Evolutionary conservation across 768 basidiomycete species (phyloP).

Genomic region (Galerina sulciceps): DNA sequence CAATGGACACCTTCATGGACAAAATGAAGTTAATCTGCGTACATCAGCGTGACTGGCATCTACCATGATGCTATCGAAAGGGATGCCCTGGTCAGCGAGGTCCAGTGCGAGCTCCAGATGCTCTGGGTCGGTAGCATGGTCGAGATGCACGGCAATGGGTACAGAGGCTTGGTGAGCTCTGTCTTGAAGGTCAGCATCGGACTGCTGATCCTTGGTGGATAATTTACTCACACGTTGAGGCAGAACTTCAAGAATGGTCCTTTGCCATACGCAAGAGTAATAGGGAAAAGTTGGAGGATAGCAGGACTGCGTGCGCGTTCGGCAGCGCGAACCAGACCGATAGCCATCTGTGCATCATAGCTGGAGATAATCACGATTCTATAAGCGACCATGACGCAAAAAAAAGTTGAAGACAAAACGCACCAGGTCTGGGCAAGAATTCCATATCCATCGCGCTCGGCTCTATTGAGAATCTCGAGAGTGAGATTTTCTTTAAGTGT

Average conservation of each 20-base stretch:
- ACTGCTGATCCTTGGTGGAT: neutral
- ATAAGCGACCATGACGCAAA: neutral
- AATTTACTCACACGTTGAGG: conserved; percentile 36
- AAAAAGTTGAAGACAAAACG: neutral
- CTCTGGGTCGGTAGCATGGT: conserved; percentile 50
- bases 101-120: conserved; percentile 48
- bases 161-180: conserved; percentile 51
- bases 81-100: conserved; percentile 48
- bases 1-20: neutral
- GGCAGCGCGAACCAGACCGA: conserved; percentile 50
- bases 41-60: conserved; percentile 54
- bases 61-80: conserved; percentile 55
- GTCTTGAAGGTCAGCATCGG: neutral
- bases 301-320: conserved; percentile 50
- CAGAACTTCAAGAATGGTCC: conserved; percentile 51
- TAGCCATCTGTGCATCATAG: conserved; percentile 49
- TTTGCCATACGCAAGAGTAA: conserved; percentile 48
- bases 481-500: conserved; percentile 41
- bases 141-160: conserved; percentile 51
- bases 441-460: conserved; percentile 47
- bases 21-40: neutral
- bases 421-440: conserved; percentile 47
- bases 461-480: conserved; percentile 41
- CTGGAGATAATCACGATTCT: conserved; percentile 21
- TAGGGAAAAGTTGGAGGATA: conserved; percentile 48